These are phyloP conservation scores for Trichomonascaceae sp. DNA, from an alignment of 1,139 yeast genomes.

Conservation along the genomic window DNA sequence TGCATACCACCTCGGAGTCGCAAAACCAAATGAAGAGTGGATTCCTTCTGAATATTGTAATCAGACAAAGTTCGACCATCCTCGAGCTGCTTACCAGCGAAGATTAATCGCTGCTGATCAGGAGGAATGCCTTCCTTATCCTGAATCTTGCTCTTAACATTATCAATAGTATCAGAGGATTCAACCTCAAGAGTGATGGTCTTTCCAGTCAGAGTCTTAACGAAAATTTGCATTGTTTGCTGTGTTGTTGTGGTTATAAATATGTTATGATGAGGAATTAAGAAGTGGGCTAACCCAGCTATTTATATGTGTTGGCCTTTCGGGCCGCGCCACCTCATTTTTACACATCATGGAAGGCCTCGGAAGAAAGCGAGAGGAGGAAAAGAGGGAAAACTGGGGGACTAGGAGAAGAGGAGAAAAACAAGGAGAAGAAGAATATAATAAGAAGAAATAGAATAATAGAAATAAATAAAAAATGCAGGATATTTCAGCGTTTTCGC, in stretches of 20 bases:
- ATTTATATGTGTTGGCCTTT: neutral
- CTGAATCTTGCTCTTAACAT: slow-evolving; percentile 77
- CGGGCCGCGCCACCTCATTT: neutral
- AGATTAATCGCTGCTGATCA: slow-evolving; percentile 78
- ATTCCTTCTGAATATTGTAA: slow-evolving; percentile 71
- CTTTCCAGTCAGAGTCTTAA: slow-evolving; percentile 74
- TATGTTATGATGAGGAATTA: neutral
- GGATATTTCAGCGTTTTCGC: neutral
- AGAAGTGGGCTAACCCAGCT: neutral
- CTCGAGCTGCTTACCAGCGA: slow-evolving; percentile 83
- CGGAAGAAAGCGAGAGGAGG: neutral
- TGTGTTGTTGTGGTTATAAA: neutral
- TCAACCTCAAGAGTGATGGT: slow-evolving; percentile 82
- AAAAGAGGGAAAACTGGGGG: neutral
- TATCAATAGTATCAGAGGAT: slow-evolving; percentile 79
- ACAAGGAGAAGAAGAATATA: neutral
- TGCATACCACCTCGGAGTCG: slow-evolving; percentile 48
- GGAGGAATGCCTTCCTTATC: slow-evolving; percentile 88
- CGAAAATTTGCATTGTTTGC: slow-evolving; percentile 61
- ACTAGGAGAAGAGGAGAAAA: neutral
- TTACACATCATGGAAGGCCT: neutral
- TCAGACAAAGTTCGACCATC: slow-evolving; percentile 70
- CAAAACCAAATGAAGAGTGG: slow-evolving; percentile 25
- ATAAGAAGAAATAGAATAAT: neutral
- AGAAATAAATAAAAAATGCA: neutral